These are phyloP conservation scores for Mortierella sp. DNA, from an alignment of 371 early-diverging fungal genomes.

Conservation along the genomic window DNA sequence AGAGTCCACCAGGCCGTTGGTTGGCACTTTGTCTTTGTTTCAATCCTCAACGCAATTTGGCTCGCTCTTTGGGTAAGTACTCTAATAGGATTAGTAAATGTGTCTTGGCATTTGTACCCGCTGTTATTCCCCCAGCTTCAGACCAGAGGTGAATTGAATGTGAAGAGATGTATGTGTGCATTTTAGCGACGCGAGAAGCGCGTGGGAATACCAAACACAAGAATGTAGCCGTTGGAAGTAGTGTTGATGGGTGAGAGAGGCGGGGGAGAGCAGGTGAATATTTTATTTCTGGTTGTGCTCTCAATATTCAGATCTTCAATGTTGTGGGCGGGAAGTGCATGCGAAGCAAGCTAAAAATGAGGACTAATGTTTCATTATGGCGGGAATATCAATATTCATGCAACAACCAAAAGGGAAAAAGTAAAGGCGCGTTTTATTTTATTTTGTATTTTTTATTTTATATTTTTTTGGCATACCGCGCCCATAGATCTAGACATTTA, in stretches of 20 bases:
- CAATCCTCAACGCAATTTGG: constrained; percentile 71
- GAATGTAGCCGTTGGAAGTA: too few species aligned
- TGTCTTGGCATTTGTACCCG: not conserved
- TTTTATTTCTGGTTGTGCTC: not conserved
- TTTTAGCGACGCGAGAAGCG: too few species aligned
- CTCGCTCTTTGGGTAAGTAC: constrained; percentile 68
- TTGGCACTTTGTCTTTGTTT: constrained; percentile 77
- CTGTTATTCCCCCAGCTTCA: too few species aligned
- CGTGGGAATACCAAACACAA: too few species aligned
- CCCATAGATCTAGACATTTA: not conserved
- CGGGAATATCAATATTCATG: not conserved
- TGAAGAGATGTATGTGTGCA: not conserved
- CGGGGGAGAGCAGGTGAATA: too few species aligned
- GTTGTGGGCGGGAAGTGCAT: not conserved
- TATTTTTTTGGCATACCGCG: too few species aligned
- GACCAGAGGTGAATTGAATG: too few species aligned
- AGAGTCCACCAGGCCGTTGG: constrained; percentile 74
- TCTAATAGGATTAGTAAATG: not conserved
- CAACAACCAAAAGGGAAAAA: too few species aligned
- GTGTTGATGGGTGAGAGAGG: too few species aligned
- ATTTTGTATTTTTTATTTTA: too few species aligned
- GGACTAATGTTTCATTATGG: not conserved
- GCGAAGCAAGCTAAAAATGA: not conserved
- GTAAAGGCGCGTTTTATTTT: too few species aligned
- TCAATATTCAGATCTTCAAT: not conserved